Conservation (phyloP, 805 yeast species). For the Nakazawaea ernobii region DNA sequence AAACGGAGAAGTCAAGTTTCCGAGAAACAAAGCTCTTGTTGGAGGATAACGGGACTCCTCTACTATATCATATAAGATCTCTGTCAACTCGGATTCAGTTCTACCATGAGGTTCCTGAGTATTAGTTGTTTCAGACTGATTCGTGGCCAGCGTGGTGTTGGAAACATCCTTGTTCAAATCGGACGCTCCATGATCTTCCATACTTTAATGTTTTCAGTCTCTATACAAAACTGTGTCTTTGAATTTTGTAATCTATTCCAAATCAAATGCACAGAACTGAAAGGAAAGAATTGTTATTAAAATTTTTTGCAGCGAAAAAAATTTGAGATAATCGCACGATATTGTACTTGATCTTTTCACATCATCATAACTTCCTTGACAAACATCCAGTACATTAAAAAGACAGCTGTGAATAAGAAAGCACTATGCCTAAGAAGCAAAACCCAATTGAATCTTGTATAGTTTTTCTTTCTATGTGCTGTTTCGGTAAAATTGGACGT, state of each 20-base stretch:
- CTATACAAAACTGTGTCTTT: too few species aligned
- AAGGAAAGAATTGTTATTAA: background rate
- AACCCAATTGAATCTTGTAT: constrained; percentile 1
- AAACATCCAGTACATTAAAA: constrained; percentile 3
- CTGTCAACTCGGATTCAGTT: constrained; percentile 9
- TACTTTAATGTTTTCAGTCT: too few species aligned
- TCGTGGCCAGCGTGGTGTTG: too few species aligned
- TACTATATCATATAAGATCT: constrained; percentile 27
- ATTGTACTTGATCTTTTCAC: constrained; percentile 3
- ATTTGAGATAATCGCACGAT: background rate
- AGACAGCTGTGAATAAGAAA: background rate
- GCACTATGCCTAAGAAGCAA: background rate
- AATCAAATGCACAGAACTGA: too few species aligned
- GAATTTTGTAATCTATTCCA: too few species aligned
- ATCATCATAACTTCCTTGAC: constrained; percentile 15
- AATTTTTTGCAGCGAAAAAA: background rate
- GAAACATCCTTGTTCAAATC: too few species aligned
- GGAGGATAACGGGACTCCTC: constrained; percentile 28
- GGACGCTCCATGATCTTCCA: too few species aligned
- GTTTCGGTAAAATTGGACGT: constrained; percentile 3
- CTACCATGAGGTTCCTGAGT: too few species aligned
- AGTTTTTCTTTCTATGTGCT: background rate
- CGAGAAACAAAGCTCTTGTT: constrained; percentile 40
- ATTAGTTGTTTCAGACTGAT: too few species aligned
- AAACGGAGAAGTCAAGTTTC: constrained; percentile 33